These are phyloP conservation scores for Fraxinus xanthoxyloides DNA, from an alignment of 305 asterid species.

Conservation along the genomic window DNA sequence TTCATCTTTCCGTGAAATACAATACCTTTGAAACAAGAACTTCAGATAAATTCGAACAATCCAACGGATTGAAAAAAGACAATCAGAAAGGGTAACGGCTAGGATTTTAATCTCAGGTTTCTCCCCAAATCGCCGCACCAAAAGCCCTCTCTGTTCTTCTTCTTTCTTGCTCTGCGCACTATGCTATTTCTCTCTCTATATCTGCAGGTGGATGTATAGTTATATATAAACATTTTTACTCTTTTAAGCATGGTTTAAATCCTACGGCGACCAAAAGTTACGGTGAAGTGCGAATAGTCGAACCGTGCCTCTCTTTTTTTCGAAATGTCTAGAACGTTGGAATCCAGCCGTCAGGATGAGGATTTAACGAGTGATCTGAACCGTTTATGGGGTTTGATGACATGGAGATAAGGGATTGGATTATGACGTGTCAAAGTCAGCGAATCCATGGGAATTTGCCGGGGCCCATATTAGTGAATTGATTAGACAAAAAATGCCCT, in stretches of 20 bases:
- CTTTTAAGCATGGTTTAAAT: slow-evolving; percentile 7
- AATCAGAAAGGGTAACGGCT: background rate
- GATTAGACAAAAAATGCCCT: slow-evolving; percentile 27
- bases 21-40: slow-evolving; percentile 23
- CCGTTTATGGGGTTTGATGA: slow-evolving; percentile 30
- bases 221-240: background rate
- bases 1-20: slow-evolving; percentile 16
- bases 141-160: slow-evolving; percentile 15
- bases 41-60: slow-evolving; percentile 16
- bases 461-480: slow-evolving; percentile 10
- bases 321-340: slow-evolving; percentile 41
- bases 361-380: background rate
- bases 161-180: slow-evolving; percentile 27
- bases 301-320: slow-evolving; percentile 12
- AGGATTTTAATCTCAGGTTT: slow-evolving; percentile 9
- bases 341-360: slow-evolving; percentile 30
- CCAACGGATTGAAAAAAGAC: slow-evolving; percentile 29
- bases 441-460: slow-evolving; percentile 31
- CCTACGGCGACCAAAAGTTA: slow-evolving; percentile 11
- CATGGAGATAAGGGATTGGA: slow-evolving; percentile 54
- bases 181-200: slow-evolving; percentile 27
- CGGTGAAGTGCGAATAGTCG: slow-evolving; percentile 24
- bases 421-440: slow-evolving; percentile 47
- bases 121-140: slow-evolving; percentile 18
- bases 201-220: background rate